Base-by-base conservation (phyloP, 345 rosid species). In the Excoecaria agallocha region DNA sequence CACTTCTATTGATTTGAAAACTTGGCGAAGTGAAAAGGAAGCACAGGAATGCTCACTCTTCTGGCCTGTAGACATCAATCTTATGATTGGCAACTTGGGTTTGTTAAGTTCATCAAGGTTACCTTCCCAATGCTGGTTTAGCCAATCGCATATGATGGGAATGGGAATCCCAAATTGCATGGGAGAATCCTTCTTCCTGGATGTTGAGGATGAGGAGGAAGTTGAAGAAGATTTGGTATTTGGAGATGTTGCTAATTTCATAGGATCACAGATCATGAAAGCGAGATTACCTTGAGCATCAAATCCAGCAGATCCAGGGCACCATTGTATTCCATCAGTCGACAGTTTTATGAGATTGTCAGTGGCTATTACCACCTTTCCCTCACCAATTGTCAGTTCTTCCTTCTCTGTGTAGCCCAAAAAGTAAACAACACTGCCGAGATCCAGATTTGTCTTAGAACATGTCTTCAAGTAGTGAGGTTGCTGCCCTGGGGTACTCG, bases 111-210 rank as follows among this genome's bases (percentile, higher is more conserved):
- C 98, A 68, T 94, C 98, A 0, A 94, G 90, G 81, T 86, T 89
- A 70, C 98, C 98, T 85, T 94, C 98, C 98, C 98, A 92, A 75
- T 94, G 98, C 84, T 92, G 98, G 84, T 89, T 92, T 67, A 92
- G 86, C 98, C 98, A 92, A 84, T 94, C 97, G 74, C 93, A 89
- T 2, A 94, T 92, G 30, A 92, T 84, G 3, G 98, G 97, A 68
- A 94, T 83, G 3, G 98, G 98, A 82, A 94, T 94, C 59, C 98
- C 96, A 50, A 94, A 94, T 78, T 92, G 98, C 92, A 87, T 85
- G 2, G 83, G 83, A 45, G 79, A 56, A 62, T 84, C 89, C 76
- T 85, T 94, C 86, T 87, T 94, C 80, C 88, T 84, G 0, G 97
- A 87, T n/a, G 95, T 75, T 8, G 96, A 87, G 51, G 89, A 78